phyloP scores from a whole-genome alignment of 2,329 filamentous ascomycete species.

The Colletotrichum eleusines region DNA sequence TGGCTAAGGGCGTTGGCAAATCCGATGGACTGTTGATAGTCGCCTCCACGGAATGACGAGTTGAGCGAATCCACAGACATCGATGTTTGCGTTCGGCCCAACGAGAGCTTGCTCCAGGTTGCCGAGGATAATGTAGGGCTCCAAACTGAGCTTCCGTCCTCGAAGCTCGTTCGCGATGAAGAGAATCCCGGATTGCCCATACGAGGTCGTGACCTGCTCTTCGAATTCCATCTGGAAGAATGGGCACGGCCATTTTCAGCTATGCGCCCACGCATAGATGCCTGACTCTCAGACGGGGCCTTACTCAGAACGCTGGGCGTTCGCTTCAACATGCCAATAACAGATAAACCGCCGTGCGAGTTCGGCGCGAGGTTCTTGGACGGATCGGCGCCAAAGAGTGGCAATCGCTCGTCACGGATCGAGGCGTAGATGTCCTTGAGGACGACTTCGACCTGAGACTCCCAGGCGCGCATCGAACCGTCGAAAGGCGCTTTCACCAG shows the following conservation, averaged over 20 bases:
- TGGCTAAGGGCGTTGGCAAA: constrained; percentile 97
- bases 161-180: constrained; percentile 93
- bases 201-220: constrained; percentile 84
- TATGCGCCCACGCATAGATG: constrained; percentile 77
- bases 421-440: constrained; percentile 92
- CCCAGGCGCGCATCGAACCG: constrained; percentile 84
- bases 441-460: constrained; percentile 88
- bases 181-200: constrained; percentile 83
- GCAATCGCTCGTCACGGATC: constrained; percentile 88
- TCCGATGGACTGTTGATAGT: constrained; percentile 96
- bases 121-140: constrained; percentile 88
- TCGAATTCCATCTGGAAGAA: constrained; percentile 83
- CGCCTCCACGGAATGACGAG: constrained; percentile 78
- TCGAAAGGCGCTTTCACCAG: constrained; percentile 83
- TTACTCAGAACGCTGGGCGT: constrained; percentile 94
- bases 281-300: constrained; percentile 84
- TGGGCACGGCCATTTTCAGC: constrained; percentile 66
- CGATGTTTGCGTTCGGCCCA: constrained; percentile 90
- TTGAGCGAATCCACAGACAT: constrained; percentile 93
- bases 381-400: constrained; percentile 79
- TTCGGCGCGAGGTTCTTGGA: constrained; percentile 55
- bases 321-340: constrained; percentile 82
- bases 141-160: constrained; percentile 91
- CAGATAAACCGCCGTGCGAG: constrained; percentile 76
- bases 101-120: constrained; percentile 93